Conservation (phyloP, 176 grass and related monocot genomes). For the Phyllostachys edulis region DNA sequence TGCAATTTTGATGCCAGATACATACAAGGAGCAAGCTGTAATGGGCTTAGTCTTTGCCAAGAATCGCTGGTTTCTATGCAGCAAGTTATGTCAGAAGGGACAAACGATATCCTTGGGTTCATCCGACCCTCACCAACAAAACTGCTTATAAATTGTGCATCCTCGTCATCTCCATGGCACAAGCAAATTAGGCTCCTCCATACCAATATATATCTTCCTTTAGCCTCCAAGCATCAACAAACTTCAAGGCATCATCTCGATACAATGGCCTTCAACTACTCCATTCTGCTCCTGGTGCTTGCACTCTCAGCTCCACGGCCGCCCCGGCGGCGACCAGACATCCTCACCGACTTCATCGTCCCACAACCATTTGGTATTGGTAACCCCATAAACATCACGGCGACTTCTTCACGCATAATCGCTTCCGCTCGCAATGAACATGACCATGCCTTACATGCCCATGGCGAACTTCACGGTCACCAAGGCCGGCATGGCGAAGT, state of each 20-base stretch:
- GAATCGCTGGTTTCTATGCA: background rate
- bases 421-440: conserved; percentile 6
- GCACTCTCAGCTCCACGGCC: background rate
- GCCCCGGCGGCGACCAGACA: conserved; percentile 31
- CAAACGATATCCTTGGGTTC: background rate
- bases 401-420: conserved; percentile 21
- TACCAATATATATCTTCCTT: too few relatives aligned
- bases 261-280: background rate
- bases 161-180: too few relatives aligned
- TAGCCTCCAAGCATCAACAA: background rate
- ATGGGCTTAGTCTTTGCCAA: too few relatives aligned
- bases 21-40: too few relatives aligned
- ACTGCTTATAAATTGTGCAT: background rate
- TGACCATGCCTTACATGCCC: background rate
- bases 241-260: background rate
- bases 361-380: background rate
- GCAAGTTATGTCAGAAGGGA: background rate
- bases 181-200: background rate
- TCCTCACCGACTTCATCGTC: conserved; percentile 38
- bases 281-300: background rate
- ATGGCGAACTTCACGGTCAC: conserved; percentile 29
- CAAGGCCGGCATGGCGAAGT: conserved; percentile 6
- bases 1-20: background rate
- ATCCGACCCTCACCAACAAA: background rate
- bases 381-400: background rate